Percentiles rank a stretch among this genome's conserved stretches.
Evolutionary conservation across 768 basidiomycete species (phyloP).

Genomic region (Boletus tylopilopsis): DNA sequence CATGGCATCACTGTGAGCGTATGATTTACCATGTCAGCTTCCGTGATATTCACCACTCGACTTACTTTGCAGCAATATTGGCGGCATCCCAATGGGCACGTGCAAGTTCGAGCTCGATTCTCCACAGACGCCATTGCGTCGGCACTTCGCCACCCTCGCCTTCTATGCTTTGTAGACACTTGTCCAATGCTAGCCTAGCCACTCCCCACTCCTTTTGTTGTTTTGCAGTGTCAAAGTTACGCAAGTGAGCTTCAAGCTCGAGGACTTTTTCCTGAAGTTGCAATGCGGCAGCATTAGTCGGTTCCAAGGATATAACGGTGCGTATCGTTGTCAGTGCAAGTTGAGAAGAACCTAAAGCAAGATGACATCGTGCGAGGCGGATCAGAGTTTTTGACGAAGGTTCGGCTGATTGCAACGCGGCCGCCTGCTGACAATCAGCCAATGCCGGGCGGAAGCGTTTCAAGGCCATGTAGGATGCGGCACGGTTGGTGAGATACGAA

Average conservation of each 20-base stretch:
- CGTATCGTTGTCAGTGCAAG: constrained; percentile 67
- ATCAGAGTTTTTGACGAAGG: constrained; percentile 77
- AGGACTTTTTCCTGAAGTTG: constrained; percentile 60
- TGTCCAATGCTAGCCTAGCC: constrained; percentile 76
- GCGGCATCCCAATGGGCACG: constrained; percentile 74
- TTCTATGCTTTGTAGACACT: constrained; percentile 68
- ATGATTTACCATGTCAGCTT: constrained; percentile 1
- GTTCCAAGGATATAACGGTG: constrained; percentile 57
- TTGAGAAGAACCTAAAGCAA: constrained; percentile 68
- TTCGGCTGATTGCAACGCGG: constrained; percentile 53
- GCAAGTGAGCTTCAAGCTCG: constrained; percentile 61
- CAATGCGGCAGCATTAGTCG: constrained; percentile 53
- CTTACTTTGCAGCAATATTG: constrained; percentile 68
- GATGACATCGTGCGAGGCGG: constrained; percentile 79
- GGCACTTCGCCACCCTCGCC: constrained; percentile 75
- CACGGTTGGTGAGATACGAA: constrained; percentile 79
- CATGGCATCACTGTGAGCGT: constrained; percentile 59
- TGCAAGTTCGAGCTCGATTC: constrained; percentile 72
- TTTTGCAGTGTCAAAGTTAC: constrained; percentile 56
- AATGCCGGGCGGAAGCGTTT: constrained; percentile 75
- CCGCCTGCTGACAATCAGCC: constrained; percentile 75
- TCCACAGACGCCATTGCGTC: constrained; percentile 76
- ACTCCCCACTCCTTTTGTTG: constrained; percentile 68
- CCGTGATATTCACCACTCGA: constrained; percentile 9
- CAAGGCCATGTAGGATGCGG: constrained; percentile 79